These are phyloP conservation scores for Diophrys appendiculata DNA, from an alignment of 73 alveolate genomes.

Conservation along the genomic window DNA sequence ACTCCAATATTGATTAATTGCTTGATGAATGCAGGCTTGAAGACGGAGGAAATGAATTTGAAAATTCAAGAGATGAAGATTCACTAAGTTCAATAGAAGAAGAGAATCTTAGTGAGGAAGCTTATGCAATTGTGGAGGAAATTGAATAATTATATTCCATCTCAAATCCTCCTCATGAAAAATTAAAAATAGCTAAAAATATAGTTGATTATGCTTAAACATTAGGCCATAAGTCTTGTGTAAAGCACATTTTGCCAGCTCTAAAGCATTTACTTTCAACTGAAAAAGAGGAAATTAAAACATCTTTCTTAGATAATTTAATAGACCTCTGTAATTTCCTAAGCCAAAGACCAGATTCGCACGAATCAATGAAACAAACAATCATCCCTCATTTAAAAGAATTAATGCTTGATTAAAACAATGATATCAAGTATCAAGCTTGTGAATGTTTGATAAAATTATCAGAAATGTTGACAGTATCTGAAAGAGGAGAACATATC, in stretches of 20 bases:
- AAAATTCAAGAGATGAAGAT: neutral
- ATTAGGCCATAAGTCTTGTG: neutral
- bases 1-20: too few species aligned
- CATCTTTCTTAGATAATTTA: neutral
- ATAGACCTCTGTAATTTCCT: neutral
- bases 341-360: neutral
- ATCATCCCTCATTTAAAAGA: neutral
- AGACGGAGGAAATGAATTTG: too few species aligned
- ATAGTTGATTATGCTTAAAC: neutral
- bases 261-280: neutral
- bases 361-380: neutral
- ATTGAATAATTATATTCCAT: neutral
- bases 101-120: neutral
- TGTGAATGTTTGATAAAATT: constrained; percentile 22
- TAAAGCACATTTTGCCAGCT: neutral
- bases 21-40: too few species aligned
- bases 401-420: constrained; percentile 10
- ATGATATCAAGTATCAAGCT: constrained; percentile 41
- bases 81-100: neutral
- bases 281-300: neutral
- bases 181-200: neutral
- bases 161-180: neutral
- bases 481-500: constrained; percentile 45
- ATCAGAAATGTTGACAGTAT: constrained; percentile 34
- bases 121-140: neutral